Evolutionary conservation across 495 filamentous ascomycete genomes (phyloP), one percentile per base, ranked within the genome.

Genomic region (Letharia columbiana): DNA sequence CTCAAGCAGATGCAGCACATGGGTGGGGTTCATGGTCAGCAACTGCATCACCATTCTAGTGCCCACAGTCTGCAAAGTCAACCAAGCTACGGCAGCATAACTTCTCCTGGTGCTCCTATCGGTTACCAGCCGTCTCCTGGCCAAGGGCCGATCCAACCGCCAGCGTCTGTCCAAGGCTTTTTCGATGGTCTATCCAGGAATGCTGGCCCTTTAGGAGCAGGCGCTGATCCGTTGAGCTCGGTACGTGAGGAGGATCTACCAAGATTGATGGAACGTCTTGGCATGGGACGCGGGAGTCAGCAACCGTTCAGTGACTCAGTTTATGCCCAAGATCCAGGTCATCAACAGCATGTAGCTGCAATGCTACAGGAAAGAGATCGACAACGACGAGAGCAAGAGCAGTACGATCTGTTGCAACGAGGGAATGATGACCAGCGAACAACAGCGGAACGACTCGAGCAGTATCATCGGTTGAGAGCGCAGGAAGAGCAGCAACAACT

Each of bases 61-160:
- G 89, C 89, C 8, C 93, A 98, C 67, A 98, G 94, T 71, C 81
- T 98, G 63, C 94, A 98, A 70, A 96, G 91, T 72, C 92, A 97
- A 74, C 92, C 92, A 15, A 96, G 92, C 75, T 95, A 92, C 70
- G 89, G 91, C 35, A 95, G 89, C 76, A 94, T 96, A 58, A 86
- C 91, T 1, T 93, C 91, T n/a, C 92, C 92, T 8, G 83, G 85
- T 66, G 87, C 91, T 20, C 92, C 92, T 7, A 84, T 86, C 65
- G 87, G 83, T 9, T 88, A 84, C 73, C 86, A 88, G 70, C 83
- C 85, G 23, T 90, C 91, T 71, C 86, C 89, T 1, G 85, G 85
- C 45, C 90, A 93, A 72, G 82, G 80, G 23, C 87, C 89, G 4
- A 79, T 89, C 44, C 85, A 83, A 60, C 77, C 77, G 52, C 78